Percentiles rank a stretch among this genome's conserved stretches.
Evolutionary conservation across 441 rosid genomes (phyloP).

Genomic region (Biscutella auriculata): DNA sequence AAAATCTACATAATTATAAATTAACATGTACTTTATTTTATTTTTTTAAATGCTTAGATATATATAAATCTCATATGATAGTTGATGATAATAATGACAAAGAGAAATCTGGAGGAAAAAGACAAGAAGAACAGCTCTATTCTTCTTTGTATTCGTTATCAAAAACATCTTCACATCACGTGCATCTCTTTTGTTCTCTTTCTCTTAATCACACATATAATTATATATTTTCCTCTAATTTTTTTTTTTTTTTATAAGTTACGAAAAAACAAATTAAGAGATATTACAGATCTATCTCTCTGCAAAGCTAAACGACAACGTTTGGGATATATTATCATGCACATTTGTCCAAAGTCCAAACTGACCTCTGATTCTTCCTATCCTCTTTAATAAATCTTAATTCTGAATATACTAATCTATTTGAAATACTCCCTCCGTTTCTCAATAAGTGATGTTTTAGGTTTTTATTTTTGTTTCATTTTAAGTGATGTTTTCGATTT

Average conservation of each 20-base stretch:
- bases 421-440: too few species aligned
- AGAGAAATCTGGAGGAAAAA: background rate
- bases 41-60: background rate
- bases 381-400: background rate
- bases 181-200: conserved; percentile 16
- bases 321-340: conserved; percentile 13
- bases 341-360: conserved; percentile 16
- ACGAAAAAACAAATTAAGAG: conserved; percentile 11
- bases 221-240: background rate
- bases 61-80: background rate
- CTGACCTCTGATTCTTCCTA: background rate
- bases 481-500: too few species aligned
- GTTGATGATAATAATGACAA: background rate
- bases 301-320: background rate
- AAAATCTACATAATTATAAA: background rate
- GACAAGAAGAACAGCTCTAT: conserved; percentile 18
- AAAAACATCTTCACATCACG: conserved; percentile 20
- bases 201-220: background rate
- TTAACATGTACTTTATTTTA: background rate
- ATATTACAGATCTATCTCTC: conserved; percentile 14
- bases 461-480: too few species aligned
- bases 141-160: conserved; percentile 14
- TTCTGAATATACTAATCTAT: background rate
- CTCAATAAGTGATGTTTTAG: too few species aligned
- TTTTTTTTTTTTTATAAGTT: background rate